Evolutionary conservation across 208 protist species (phyloP), one percentile per base, ranked within the genome.

Genomic region (Naegleria gruberi): DNA sequence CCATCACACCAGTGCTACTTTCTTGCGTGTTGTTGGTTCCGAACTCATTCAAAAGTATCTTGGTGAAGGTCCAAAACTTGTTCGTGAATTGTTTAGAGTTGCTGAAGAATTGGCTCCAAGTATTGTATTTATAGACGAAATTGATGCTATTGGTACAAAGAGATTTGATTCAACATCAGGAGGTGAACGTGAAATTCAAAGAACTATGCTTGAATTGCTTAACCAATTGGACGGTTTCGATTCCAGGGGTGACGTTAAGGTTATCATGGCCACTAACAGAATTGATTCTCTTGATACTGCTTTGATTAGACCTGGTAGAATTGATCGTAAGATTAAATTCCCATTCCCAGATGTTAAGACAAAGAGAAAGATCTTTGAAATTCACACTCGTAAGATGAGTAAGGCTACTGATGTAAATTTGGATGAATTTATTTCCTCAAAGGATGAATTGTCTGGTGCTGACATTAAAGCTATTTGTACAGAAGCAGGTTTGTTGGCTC

Each of bases 91-190:
- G n/a, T 99, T 99, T 94, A 95, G 98, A 88, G 97, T 99, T 5
- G 99, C 99, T 1, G 98, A 99, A 92, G 98, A 99, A 91, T 96
- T 97, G 91, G 95, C 98, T 17, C 99, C 99, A 6, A 96, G 98
- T 42, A 99, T 99, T 92, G 98, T 99, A 77, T 99, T 99, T 95
- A 99, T 99, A 92, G 99, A 99, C 93, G 99, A 99, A 92, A 99
- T 99, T 91, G 99, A 99, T 94, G 99, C 99, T 19, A 98, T 99
- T 86, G 99, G 99, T 74, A 99, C 98, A 43, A 99, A 99, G 94
- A 94, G 97, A 65, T 99, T 99, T 94, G 98, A 99, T 91, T 96
- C 98, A 26, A 97, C 97, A 46, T 98, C 95, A 86, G 98, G 98
- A 91, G 99, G 99, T 37, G 98, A 99, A 89, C 96, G 98, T 89